These are phyloP conservation scores for Pneumocystis oryctolagi DNA, from an alignment of 1,139 yeast species.

Conservation along the genomic window DNA sequence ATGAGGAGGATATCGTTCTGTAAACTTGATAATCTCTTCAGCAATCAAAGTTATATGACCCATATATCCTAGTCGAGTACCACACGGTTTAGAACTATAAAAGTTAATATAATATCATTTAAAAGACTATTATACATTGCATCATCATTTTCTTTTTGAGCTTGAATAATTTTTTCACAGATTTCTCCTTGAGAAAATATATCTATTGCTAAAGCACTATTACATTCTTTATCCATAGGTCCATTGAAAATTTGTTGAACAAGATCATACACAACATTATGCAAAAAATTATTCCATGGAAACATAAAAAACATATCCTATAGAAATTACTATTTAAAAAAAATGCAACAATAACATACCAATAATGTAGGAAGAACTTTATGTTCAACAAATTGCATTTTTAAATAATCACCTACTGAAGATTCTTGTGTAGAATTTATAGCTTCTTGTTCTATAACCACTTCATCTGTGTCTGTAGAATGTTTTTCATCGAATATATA, in stretches of 20 bases:
- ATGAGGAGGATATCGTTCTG: constrained; percentile 54
- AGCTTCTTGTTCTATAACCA: neutral
- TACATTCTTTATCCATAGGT: constrained; percentile 83
- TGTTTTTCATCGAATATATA: constrained; percentile 13
- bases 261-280: constrained; percentile 92
- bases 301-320: constrained; percentile 57
- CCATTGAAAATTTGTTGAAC: constrained; percentile 94
- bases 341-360: constrained; percentile 18
- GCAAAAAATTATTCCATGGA: constrained; percentile 97
- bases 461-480: constrained; percentile 8
- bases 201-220: constrained; percentile 75
- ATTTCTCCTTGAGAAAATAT: constrained; percentile 67
- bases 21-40: constrained; percentile 91
- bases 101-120: neutral
- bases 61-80: constrained; percentile 82
- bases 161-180: constrained; percentile 64
- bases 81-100: constrained; percentile 17
- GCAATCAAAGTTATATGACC: constrained; percentile 92
- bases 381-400: constrained; percentile 72
- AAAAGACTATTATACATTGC: constrained; percentile 22
- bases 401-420: constrained; percentile 79
- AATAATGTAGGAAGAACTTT: constrained; percentile 64
- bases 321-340: neutral
- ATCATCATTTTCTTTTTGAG: constrained; percentile 60
- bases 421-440: constrained; percentile 27